A percentile compares a stretch with the other conserved stretches of the same genome.
phyloP scores from a whole-genome alignment of 768 basidiomycete species.

The Pleurotus tuber-regium region DNA sequence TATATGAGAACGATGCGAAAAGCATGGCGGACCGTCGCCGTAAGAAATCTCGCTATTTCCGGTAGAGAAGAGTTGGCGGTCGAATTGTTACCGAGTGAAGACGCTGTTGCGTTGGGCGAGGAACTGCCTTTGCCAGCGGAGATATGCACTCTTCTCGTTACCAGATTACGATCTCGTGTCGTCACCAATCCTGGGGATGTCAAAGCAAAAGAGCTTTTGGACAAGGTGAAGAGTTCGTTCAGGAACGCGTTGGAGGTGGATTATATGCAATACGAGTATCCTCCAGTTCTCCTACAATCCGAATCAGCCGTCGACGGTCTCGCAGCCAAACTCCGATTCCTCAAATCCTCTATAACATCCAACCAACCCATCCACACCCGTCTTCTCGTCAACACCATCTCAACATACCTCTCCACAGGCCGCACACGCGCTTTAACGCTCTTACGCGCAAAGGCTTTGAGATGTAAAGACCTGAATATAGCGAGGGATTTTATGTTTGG shows the following conservation, averaged over 20 bases:
- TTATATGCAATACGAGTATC: conserved; percentile 9
- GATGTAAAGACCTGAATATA: conserved; percentile 5
- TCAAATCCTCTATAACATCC: conserved; percentile 21
- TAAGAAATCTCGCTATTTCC: conserved; percentile 38
- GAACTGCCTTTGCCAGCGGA: neutral
- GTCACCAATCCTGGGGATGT: too few relatives aligned
- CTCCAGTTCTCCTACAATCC: conserved; percentile 19
- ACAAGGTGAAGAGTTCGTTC: conserved; percentile 13
- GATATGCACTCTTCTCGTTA: neutral
- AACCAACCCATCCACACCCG: conserved; percentile 7
- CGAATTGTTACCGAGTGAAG: conserved; percentile 27
- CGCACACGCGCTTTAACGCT: conserved; percentile 30
- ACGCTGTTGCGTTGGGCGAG: neutral
- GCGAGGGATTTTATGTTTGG: conserved; percentile 26
- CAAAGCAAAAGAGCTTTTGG: neutral
- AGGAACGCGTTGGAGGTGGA: conserved; percentile 1
- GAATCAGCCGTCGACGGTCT: conserved; percentile 20
- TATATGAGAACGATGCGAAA: conserved; percentile 12
- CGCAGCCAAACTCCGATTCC: too few relatives aligned
- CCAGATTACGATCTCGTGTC: neutral
- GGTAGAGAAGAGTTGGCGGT: conserved; percentile 41
- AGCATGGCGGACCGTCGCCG: conserved; percentile 32
- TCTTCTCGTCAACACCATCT: conserved; percentile 30
- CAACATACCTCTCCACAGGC: conserved; percentile 30
- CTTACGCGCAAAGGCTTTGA: conserved; percentile 30